Conservation (phyloP, 345 rosid genomes). For the Gossypium thurberi region DNA sequence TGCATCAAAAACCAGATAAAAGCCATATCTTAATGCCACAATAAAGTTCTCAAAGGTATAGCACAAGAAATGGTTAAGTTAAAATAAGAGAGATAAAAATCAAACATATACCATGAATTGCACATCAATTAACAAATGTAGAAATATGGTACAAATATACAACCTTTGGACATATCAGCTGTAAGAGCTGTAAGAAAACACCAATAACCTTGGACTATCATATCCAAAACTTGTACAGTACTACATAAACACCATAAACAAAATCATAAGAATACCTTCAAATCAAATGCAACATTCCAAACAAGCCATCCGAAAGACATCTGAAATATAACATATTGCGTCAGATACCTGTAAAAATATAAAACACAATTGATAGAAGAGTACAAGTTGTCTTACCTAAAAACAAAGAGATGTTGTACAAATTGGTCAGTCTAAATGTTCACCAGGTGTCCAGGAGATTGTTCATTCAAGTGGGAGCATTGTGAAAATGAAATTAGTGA, state of each 20-base stretch:
- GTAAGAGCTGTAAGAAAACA: conserved; percentile 14
- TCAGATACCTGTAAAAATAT: conserved; percentile 4
- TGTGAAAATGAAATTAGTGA: neutral
- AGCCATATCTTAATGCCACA: neutral
- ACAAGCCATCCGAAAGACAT: conserved; percentile 28
- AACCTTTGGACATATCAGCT: neutral
- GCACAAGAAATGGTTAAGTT: neutral
- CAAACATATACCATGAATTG: neutral
- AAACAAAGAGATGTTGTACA: conserved; percentile 16
- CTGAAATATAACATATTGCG: conserved; percentile 26
- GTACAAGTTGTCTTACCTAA: conserved; percentile 26
- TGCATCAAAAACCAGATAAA: neutral
- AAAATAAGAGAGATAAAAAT: neutral
- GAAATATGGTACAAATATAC: neutral
- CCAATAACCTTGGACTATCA: conserved; percentile 22
- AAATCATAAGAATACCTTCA: conserved; percentile 29
- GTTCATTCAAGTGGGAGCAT: conserved; percentile 11
- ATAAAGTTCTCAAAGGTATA: no score
- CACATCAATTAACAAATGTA: neutral
- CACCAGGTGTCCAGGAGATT: conserved; percentile 18
- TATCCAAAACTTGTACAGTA: conserved; percentile 21
- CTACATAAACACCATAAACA: conserved; percentile 18
- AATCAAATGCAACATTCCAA: conserved; percentile 23
- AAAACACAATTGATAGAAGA: neutral
- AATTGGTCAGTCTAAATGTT: conserved; percentile 23